Conservation (phyloP, 176 grass and related monocot species). For the Ampelocalamus luodianensis region DNA sequence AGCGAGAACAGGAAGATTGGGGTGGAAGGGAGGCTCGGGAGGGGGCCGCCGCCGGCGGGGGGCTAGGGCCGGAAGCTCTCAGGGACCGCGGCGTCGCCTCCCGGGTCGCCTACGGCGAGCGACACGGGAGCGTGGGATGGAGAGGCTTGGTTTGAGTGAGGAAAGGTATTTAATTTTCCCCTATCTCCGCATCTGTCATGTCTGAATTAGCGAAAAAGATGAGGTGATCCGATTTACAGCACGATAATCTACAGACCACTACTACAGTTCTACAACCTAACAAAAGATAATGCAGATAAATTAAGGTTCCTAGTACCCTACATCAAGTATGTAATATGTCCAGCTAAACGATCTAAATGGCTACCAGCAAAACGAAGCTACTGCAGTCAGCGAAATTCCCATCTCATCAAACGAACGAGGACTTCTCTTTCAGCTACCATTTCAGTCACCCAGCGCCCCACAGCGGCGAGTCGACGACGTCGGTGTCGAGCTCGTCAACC, state of each 20-base stretch:
- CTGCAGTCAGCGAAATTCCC: neutral
- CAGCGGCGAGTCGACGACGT: slow-evolving; percentile 30
- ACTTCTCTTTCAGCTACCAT: neutral
- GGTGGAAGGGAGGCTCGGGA: no score
- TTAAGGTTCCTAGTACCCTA: neutral
- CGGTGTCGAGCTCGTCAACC: slow-evolving; percentile 7
- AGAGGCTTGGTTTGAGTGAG: no score
- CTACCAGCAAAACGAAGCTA: slow-evolving; percentile 20
- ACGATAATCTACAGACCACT: slow-evolving; percentile 3
- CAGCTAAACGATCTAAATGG: neutral
- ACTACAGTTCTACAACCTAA: neutral
- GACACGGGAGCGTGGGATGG: no score
- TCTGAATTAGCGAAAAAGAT: neutral
- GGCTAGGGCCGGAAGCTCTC: no score
- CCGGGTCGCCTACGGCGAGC: no score
- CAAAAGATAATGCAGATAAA: slow-evolving; percentile 12
- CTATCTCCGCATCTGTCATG: no score
- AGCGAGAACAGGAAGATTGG: no score
- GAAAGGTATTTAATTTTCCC: no score
- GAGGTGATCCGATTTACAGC: neutral
- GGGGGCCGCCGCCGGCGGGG: no score
- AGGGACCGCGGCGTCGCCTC: no score
- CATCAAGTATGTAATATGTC: neutral
- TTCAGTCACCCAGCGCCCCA: slow-evolving; percentile 30
- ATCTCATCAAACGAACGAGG: neutral